Evolutionary conservation across 2,329 filamentous ascomycete species (phyloP).

Genomic region (Cladophialophora bantiana): DNA sequence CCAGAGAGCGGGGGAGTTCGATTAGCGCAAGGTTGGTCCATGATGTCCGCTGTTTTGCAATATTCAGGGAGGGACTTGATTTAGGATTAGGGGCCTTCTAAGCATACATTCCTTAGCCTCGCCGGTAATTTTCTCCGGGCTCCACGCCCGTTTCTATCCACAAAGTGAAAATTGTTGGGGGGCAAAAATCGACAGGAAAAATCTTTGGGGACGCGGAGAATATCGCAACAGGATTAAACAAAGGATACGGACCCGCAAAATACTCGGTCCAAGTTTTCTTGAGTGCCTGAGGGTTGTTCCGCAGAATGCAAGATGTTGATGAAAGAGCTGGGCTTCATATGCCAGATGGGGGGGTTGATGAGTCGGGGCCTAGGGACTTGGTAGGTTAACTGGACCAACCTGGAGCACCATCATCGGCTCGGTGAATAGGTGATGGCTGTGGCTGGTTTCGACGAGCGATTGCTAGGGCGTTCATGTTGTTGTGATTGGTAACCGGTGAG

Average conservation of each 20-base stretch:
- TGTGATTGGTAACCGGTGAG: conserved; percentile 6
- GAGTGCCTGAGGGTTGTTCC: background rate
- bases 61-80: background rate
- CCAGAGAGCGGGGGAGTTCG: background rate
- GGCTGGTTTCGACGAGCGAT: background rate
- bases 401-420: background rate
- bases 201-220: background rate
- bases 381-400: background rate
- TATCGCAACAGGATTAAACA: background rate
- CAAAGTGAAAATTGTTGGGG: background rate
- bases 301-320: background rate
- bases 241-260: background rate
- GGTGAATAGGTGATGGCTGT: background rate
- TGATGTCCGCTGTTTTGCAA: background rate
- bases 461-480: background rate
- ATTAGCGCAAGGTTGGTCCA: conserved; percentile 1
- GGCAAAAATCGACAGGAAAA: background rate
- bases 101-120: background rate
- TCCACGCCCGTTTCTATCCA: background rate
- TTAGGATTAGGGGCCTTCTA: background rate
- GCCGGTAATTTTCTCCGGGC: conserved; percentile 17
- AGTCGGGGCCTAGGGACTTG: background rate
- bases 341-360: background rate
- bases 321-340: background rate
- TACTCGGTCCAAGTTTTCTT: background rate